Evolutionary conservation across 164 flowering plant genomes (phyloP), one percentile per base, ranked within the genome.

Genomic region (Santalum album): DNA sequence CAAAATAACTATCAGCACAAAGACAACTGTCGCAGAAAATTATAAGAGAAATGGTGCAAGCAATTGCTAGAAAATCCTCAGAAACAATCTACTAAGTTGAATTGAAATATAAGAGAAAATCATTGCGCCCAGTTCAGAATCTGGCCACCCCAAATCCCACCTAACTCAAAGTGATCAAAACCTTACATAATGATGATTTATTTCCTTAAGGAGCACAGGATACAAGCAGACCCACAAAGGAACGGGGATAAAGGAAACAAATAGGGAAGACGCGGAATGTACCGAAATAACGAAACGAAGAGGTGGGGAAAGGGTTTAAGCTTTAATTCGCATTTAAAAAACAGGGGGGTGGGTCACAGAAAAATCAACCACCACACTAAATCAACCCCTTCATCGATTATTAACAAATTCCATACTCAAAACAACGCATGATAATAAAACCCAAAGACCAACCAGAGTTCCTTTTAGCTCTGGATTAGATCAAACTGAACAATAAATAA

Each of bases 1-100:
- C 51, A 58, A 53, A 42, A n/a, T 9, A 9, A 42, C 3, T 20
- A 42, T n/a, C 49, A 22, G 49, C 49, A 45, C 49, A 45, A 45
- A 21, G 12, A 45, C 2, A 2, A 6, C 15, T 12, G 20, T n/a
- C 20, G 7, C 19, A 17, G 45, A 42, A 42, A 16, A 19, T 9
- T 36, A 7, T 36, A 7, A 50, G 27, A 50, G 21, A 50, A 18
- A 18, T 25, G 24, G 34, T 17, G 17, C 9, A 19, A 2, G 20
- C 19, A 42, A 16, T 42, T n/a, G 20, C 2, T 17, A 29, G 45
- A 42, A n/a, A 42, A n/a, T n/a, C n/a, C n/a, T 16, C 45, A 9
- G n/a, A n/a, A 20, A 42, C 34, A 29, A 29, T 29, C 34, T 29
- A 29, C n/a, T n/a, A n/a, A n/a, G n/a, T n/a, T n/a, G n/a, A n/a